Evolutionary conservation across 768 basidiomycete genomes (phyloP).

Genomic region (Pseudohyphozyma bogoriensis): DNA sequence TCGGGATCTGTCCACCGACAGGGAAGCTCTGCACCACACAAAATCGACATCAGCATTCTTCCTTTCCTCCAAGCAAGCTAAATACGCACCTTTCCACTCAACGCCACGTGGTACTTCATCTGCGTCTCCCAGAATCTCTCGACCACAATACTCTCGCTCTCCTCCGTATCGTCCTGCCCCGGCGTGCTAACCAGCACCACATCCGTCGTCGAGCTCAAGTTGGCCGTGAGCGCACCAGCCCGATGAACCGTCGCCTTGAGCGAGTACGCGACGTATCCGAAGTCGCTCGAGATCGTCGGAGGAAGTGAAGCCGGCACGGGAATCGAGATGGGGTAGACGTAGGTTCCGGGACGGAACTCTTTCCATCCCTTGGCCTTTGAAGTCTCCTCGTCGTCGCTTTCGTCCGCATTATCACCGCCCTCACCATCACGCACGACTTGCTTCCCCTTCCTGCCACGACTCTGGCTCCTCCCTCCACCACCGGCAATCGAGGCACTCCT

Average conservation of each 20-base stretch:
- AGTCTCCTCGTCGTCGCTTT: slow-evolving; percentile 27
- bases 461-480: slow-evolving; percentile 10
- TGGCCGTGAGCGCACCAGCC: slow-evolving; percentile 66
- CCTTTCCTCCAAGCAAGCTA: neutral
- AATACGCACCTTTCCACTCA: slow-evolving; percentile 28
- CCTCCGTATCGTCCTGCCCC: slow-evolving; percentile 75
- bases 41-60: neutral
- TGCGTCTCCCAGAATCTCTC: slow-evolving; percentile 87
- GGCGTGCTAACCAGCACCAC: slow-evolving; percentile 66
- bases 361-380: slow-evolving; percentile 51
- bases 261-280: slow-evolving; percentile 66
- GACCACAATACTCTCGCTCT: slow-evolving; percentile 63
- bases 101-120: slow-evolving; percentile 37
- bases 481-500: too few relatives aligned
- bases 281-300: slow-evolving; percentile 62
- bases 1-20: slow-evolving; percentile 69
- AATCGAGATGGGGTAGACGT: slow-evolving; percentile 90
- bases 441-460: slow-evolving; percentile 25
- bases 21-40: slow-evolving; percentile 65
- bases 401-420: neutral
- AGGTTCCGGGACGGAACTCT: slow-evolving; percentile 65
- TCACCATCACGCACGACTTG: slow-evolving; percentile 12
- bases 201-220: slow-evolving; percentile 58
- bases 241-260: slow-evolving; percentile 74
- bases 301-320: slow-evolving; percentile 68